Percentiles rank a stretch among this genome's conserved stretches.
These are phyloP conservation scores for Pyrenochaeta sp. DNA, from an alignment of 2,329 filamentous ascomycete genomes.

Conservation along the genomic window DNA sequence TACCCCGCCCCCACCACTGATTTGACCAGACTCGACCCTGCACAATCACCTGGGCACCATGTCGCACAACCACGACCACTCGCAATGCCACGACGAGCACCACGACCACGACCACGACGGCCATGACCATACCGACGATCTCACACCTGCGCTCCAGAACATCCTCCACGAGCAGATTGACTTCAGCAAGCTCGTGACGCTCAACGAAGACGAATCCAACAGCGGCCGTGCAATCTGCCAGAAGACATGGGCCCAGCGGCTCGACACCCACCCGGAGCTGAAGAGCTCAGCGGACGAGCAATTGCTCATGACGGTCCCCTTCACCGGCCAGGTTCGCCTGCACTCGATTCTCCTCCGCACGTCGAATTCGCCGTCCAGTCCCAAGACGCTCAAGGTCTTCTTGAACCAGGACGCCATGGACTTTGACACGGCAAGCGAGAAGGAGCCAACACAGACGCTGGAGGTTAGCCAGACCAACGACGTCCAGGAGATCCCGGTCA, in stretches of 20 bases:
- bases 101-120: conserved; percentile 48
- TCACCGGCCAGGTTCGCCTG: conserved; percentile 91
- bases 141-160: conserved; percentile 87
- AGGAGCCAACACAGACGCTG: conserved; percentile 75
- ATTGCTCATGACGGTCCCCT: conserved; percentile 90
- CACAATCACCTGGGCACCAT: conserved; percentile 25
- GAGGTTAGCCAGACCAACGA: conserved; percentile 80
- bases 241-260: conserved; percentile 89
- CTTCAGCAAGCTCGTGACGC: conserved; percentile 81
- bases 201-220: conserved; percentile 78
- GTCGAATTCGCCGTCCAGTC: conserved; percentile 72
- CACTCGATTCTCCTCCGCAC: conserved; percentile 88
- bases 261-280: conserved; percentile 75
- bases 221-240: conserved; percentile 78
- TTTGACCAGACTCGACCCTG: conserved; percentile 5
- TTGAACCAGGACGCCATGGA: conserved; percentile 84
- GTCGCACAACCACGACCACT: conserved; percentile 39
- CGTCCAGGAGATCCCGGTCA: conserved; percentile 86
- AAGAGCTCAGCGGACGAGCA: conserved; percentile 91
- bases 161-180: conserved; percentile 92
- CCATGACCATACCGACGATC: conserved; percentile 91
- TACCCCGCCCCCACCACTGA: conserved; percentile 40
- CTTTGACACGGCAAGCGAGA: conserved; percentile 76
- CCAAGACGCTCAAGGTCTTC: conserved; percentile 84
- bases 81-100: conserved; percentile 28